Conservation (phyloP, 148 eudicot species). For the Vaccinium corymbosum region DNA sequence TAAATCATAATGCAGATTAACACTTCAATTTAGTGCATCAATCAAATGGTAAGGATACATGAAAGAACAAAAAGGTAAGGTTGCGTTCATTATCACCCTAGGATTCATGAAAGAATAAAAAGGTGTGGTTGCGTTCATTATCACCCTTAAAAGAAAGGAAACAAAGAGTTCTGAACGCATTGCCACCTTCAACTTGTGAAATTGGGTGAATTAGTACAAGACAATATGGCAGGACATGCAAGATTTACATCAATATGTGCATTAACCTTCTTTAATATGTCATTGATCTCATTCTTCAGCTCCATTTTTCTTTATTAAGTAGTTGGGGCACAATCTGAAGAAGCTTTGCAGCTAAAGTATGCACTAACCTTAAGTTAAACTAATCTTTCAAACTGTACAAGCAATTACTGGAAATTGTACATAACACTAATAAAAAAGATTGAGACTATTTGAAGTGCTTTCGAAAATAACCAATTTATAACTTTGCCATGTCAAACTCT, state of each 20-base stretch:
- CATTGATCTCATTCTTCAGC: neutral
- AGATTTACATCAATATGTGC: neutral
- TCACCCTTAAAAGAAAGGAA: neutral
- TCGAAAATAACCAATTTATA: neutral
- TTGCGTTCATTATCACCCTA: neutral
- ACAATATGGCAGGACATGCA: neutral
- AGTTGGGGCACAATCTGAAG: neutral
- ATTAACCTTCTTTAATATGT: neutral
- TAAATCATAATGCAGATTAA: neutral
- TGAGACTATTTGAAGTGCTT: neutral
- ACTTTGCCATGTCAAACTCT: neutral
- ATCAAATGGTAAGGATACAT: neutral
- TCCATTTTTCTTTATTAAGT: neutral
- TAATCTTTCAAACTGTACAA: neutral
- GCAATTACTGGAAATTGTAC: neutral
- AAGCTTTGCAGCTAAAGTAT: neutral
- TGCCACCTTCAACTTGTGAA: neutral
- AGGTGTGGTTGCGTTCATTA: neutral
- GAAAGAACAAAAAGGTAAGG: neutral
- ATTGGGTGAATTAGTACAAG: neutral
- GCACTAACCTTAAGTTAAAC: neutral
- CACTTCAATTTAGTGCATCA: neutral
- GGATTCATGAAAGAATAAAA: neutral
- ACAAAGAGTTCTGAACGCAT: neutral
- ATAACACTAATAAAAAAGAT: neutral